Evolutionary conservation across 2,329 filamentous ascomycete genomes (phyloP), one percentile per base, ranked within the genome.

Genomic region (Exophiala viscosa): DNA sequence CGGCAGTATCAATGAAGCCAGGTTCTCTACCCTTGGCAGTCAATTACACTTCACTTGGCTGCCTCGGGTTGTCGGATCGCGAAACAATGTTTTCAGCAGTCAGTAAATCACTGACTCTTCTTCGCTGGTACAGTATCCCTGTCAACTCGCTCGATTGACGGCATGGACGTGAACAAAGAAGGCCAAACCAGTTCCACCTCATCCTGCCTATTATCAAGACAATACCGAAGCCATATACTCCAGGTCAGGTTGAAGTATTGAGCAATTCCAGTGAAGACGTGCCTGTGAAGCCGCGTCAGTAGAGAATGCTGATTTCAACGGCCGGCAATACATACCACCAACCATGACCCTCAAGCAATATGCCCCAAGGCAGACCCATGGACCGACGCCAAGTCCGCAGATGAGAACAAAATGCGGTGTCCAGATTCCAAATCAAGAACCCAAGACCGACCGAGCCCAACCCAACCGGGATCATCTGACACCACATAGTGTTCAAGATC

Each of bases 201-300:
- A 38, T 87, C 80, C 64, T 89, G 86, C 42, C 77, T 78, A 3
- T 83, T 81, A 56, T 90, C 87, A 42, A 93, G 72, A 63, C 87
- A 90, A 57, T 86, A 83, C 33, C 87, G 81, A n/a, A 93, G 76
- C 86, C 87, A 93, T 18, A 90, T 83, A 11, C 87, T 85, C 88
- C 88, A 93, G 10, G 83, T 74, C 60, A 93, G 88, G 66, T 91
- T 89, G 64, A 86, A 86, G 68, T 93, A 93, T 10, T 88, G 88
- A 67, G 89, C 89, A 32, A 85, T 74, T 13, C 88, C 88, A 0
- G 88, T 93, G 78, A 91, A 83, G 33, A 91, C 64, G 70, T 91
- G 88, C 86, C 86, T 79, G 48, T 28, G 32, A 8, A 46, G 8
- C n/a, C 13, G 4, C 2, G 14, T 15, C 15, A 32, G 17, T 11